phyloP scores from a whole-genome alignment of 768 basidiomycete genomes.

The Mycena vitilis region DNA sequence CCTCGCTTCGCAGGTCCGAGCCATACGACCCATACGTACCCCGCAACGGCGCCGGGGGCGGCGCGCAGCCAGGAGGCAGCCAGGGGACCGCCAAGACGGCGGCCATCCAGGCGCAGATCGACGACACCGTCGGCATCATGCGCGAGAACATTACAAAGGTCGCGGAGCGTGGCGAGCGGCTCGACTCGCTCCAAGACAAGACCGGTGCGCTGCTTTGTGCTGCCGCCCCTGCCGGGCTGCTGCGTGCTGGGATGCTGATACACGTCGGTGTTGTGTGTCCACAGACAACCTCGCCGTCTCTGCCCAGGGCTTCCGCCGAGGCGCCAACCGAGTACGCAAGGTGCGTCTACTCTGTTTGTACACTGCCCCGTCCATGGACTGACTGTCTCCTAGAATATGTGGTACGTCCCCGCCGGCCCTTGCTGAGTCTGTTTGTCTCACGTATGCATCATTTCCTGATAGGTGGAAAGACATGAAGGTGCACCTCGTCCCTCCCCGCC shows the following conservation, averaged over 20 bases:
- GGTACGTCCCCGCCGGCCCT: constrained; percentile 63
- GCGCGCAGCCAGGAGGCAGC: constrained; percentile 58
- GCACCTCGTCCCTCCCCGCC: constrained; percentile 37
- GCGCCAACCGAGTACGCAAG: constrained; percentile 98
- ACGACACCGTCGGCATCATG: constrained; percentile 98
- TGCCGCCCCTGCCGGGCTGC: background rate
- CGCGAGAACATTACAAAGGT: constrained; percentile 97
- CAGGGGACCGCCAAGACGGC: constrained; percentile 87
- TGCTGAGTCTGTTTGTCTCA: constrained; percentile 13
- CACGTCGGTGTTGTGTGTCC: background rate
- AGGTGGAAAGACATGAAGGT: constrained; percentile 99
- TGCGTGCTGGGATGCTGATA: background rate
- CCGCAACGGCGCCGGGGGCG: constrained; percentile 77
- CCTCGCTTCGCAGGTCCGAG: constrained; percentile 76
- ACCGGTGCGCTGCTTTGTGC: constrained; percentile 87
- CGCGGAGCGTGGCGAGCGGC: constrained; percentile 92
- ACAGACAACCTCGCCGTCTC: constrained; percentile 96
- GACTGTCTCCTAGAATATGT: constrained; percentile 76
- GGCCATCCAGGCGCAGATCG: constrained; percentile 96
- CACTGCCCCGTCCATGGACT: constrained; percentile 8
- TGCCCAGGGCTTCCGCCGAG: constrained; percentile 98
- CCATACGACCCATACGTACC: constrained; percentile 99
- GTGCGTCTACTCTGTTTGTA: constrained; percentile 56
- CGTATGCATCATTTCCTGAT: constrained; percentile 17
- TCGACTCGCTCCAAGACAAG: constrained; percentile 97